A percentile compares a stretch with the other conserved stretches of the same genome.
Conservation (phyloP, 176 grass and related monocot genomes). For the Tuctoria greenei region DNA sequence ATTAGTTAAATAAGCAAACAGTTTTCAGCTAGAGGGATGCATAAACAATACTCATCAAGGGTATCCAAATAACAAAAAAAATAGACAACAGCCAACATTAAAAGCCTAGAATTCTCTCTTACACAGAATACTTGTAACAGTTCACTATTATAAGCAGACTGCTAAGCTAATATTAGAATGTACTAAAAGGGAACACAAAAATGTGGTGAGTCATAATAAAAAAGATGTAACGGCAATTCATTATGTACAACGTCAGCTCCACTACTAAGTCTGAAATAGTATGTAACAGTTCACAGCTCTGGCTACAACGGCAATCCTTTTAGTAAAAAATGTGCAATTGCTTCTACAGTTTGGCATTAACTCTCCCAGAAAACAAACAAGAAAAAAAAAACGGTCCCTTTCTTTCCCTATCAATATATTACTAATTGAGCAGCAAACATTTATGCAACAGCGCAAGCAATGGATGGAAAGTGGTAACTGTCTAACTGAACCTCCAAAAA, state of each 20-base stretch:
- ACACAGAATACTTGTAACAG: background rate
- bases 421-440: background rate
- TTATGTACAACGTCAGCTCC: background rate
- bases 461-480: background rate
- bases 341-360: background rate
- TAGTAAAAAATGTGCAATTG: background rate
- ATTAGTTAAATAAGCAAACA: background rate
- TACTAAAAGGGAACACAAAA: slow-evolving; percentile 6
- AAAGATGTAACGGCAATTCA: slow-evolving; percentile 15
- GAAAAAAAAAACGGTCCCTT: background rate
- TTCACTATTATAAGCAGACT: slow-evolving; percentile 5
- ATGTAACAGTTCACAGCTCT: background rate
- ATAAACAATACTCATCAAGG: background rate
- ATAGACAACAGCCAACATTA: background rate
- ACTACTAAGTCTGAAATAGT: background rate
- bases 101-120: background rate
- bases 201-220: background rate
- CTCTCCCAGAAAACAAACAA: background rate
- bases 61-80: slow-evolving; percentile 4
- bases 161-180: background rate
- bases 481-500: background rate
- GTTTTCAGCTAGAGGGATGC: background rate
- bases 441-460: background rate
- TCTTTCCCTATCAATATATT: background rate
- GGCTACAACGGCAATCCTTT: background rate